Evolutionary conservation across 805 yeast species (phyloP).

Genomic region (Kuraishia molischiana): DNA sequence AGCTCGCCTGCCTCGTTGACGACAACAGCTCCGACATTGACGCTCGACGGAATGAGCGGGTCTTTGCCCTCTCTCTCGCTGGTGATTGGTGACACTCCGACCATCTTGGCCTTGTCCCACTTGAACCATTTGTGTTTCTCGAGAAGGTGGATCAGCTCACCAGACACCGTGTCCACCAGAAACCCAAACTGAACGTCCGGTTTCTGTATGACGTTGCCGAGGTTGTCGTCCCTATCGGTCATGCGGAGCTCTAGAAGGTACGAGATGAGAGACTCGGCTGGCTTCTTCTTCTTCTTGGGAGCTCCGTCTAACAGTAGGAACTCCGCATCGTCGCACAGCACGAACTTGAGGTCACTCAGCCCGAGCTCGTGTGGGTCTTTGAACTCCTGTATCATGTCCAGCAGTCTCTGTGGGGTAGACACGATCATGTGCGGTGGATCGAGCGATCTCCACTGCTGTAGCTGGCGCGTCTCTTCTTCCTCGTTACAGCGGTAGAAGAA

Average conservation of each 20-base stretch:
- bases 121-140: not conserved
- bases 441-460: constrained; percentile 7
- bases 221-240: constrained; percentile 18
- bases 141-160: not conserved
- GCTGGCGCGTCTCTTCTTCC: constrained; percentile 16
- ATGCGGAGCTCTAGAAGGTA: constrained; percentile 22
- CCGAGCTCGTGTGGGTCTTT: constrained; percentile 13
- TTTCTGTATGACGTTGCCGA: constrained; percentile 5
- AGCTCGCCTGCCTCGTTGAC: not conserved
- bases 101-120: not conserved
- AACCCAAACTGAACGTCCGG: not conserved
- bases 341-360: constrained; percentile 14
- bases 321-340: constrained; percentile 25
- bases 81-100: not conserved
- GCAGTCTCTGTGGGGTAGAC: constrained; percentile 24
- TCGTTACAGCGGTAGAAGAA: constrained; percentile 18
- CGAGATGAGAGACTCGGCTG: constrained; percentile 19
- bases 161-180: not conserved
- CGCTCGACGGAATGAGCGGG: not conserved
- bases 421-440: constrained; percentile 22
- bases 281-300: constrained; percentile 10
- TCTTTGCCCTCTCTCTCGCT: not conserved
- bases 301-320: constrained; percentile 14
- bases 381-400: constrained; percentile 23
- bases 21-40: not conserved